phyloP scores from a whole-genome alignment of 345 rosid species.

The Bruguiera sexangula region DNA sequence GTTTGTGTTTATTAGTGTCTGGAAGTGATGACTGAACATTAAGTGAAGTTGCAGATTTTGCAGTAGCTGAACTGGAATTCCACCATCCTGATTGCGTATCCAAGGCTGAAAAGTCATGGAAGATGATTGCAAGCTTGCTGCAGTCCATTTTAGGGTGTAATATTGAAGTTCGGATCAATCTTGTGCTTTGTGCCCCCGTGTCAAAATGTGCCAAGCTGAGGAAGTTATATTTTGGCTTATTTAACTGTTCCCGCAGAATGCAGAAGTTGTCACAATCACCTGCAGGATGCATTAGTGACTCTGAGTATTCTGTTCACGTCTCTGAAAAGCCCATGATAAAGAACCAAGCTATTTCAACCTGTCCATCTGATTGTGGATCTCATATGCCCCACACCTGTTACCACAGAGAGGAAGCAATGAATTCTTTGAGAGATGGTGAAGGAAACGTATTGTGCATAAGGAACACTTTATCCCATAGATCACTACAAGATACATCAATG shows the following conservation, averaged over 20 bases:
- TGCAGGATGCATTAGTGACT: slow-evolving; percentile 35
- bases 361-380: slow-evolving; percentile 36
- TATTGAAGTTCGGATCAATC: slow-evolving; percentile 80
- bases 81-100: slow-evolving; percentile 48
- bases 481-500: slow-evolving; percentile 28
- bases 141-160: slow-evolving; percentile 75
- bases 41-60: slow-evolving; percentile 48
- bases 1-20: too few species aligned
- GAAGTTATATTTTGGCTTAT: slow-evolving; percentile 58
- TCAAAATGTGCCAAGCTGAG: slow-evolving; percentile 47
- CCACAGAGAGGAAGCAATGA: slow-evolving; percentile 34
- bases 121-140: slow-evolving; percentile 75
- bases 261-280: slow-evolving; percentile 38
- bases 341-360: slow-evolving; percentile 27
- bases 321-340: slow-evolving; percentile 46
- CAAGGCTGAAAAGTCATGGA: slow-evolving; percentile 95
- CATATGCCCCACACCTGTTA: slow-evolving; percentile 28
- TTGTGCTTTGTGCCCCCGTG: slow-evolving; percentile 42
- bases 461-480: slow-evolving; percentile 34
- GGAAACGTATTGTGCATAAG: slow-evolving; percentile 68
- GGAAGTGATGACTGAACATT: slow-evolving; percentile 8
- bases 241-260: slow-evolving; percentile 72
- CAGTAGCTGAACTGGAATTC: slow-evolving; percentile 76
- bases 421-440: slow-evolving; percentile 62
- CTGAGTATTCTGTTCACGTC: slow-evolving; percentile 38